A percentile compares a stretch with the other conserved stretches of the same genome.
phyloP scores from a whole-genome alignment of 75 land plant genomes.

The Isoetes taiwanensis region DNA sequence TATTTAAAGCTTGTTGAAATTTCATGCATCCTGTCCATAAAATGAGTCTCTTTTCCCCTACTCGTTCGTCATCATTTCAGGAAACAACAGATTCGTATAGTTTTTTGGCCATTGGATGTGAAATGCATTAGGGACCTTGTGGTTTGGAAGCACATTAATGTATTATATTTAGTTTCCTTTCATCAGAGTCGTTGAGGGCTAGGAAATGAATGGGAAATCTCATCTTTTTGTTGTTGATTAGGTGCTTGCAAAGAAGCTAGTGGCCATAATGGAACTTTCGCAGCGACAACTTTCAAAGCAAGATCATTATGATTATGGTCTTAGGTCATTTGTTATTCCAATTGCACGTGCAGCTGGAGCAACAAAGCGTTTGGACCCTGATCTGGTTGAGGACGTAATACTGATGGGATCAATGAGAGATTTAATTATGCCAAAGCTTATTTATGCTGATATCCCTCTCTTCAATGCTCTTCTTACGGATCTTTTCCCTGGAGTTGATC shows the following conservation, averaged over 20 bases:
- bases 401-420: constrained; percentile 23
- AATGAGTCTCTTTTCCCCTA: too few species aligned
- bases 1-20: too few species aligned
- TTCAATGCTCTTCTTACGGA: constrained; percentile 16
- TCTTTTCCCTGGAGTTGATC: constrained; percentile 23
- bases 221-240: too few species aligned
- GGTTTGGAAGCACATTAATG: neutral
- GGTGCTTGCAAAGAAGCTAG: constrained; percentile 21
- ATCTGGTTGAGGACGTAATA: constrained; percentile 19
- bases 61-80: too few species aligned
- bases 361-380: constrained; percentile 23
- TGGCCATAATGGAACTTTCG: constrained; percentile 29
- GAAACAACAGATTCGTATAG: too few species aligned
- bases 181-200: too few species aligned
- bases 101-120: neutral
- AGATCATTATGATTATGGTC: constrained; percentile 30
- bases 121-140: neutral
- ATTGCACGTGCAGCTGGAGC: constrained; percentile 25
- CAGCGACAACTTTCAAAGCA: constrained; percentile 26
- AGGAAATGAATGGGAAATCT: too few species aligned
- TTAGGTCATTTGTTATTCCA: constrained; percentile 27
- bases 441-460: constrained; percentile 25
- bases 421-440: constrained; percentile 27
- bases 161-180: too few species aligned
- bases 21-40: too few species aligned